phyloP scores from a whole-genome alignment of 2,329 filamentous ascomycete genomes.

The Grosmannia clavigera region DNA sequence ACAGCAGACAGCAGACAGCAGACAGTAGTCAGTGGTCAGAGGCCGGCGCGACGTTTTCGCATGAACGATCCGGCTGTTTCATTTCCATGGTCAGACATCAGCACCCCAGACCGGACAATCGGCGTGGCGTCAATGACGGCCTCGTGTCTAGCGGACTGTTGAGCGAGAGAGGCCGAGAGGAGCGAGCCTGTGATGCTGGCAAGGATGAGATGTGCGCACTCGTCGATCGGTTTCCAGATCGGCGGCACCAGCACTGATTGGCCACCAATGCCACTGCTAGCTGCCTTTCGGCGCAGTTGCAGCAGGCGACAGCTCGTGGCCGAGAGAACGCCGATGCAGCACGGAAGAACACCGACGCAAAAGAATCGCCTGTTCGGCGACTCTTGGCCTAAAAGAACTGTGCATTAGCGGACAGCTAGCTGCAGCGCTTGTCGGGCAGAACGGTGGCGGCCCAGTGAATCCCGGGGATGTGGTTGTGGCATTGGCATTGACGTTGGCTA shows the following conservation, averaged over 20 bases:
- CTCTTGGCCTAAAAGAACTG: conserved; percentile 1
- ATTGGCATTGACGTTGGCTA: neutral
- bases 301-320: neutral
- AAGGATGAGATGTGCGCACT: neutral
- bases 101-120: neutral
- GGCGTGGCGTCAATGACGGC: neutral
- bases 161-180: neutral
- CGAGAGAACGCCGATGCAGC: neutral
- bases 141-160: neutral
- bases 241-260: neutral
- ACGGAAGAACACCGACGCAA: neutral
- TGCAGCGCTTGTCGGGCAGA: neutral
- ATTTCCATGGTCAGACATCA: neutral
- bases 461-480: conserved; percentile 4
- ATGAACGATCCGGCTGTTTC: neutral
- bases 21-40: no score
- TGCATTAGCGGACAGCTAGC: conserved; percentile 2
- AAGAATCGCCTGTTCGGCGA: neutral
- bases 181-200: neutral
- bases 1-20: no score
- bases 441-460: neutral
- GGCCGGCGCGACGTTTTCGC: neutral
- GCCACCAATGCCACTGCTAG: neutral
- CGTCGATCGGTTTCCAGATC: neutral
- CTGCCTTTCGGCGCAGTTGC: neutral